phyloP scores from a whole-genome alignment of 805 yeast genomes.

The Pichia paraexigua region DNA sequence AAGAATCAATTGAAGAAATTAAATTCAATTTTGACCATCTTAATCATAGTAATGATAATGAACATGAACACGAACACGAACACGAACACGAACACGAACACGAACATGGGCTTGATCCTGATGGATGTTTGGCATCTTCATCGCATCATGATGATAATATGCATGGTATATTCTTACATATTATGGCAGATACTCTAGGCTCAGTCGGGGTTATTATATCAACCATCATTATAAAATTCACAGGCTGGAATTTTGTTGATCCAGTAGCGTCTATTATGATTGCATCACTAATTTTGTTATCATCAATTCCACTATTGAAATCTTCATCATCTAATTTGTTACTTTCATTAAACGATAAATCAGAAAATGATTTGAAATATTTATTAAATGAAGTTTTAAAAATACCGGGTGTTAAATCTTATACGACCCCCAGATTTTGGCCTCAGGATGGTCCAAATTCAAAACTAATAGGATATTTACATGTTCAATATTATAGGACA shows the following conservation, averaged over 20 bases:
- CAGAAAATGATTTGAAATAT: conserved; percentile 56
- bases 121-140: neutral
- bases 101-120: neutral
- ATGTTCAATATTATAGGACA: conserved; percentile 54
- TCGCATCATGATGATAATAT: conserved; percentile 52
- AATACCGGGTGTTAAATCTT: conserved; percentile 75
- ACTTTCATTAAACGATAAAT: conserved; percentile 43
- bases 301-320: conserved; percentile 77
- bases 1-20: too few relatives aligned
- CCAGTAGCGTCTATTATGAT: conserved; percentile 88
- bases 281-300: conserved; percentile 67
- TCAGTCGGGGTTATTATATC: conserved; percentile 96
- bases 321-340: conserved; percentile 72
- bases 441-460: conserved; percentile 36
- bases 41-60: conserved; percentile 8
- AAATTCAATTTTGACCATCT: too few relatives aligned
- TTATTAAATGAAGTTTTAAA: conserved; percentile 59
- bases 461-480: conserved; percentile 67
- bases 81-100: neutral
- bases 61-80: conserved; percentile 1
- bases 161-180: conserved; percentile 91
- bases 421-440: conserved; percentile 91
- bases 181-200: conserved; percentile 92
- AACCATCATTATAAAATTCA: conserved; percentile 61
- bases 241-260: conserved; percentile 73